These are phyloP conservation scores for Nadsonia commutata DNA, from an alignment of 1,139 yeast genomes.

Conservation along the genomic window DNA sequence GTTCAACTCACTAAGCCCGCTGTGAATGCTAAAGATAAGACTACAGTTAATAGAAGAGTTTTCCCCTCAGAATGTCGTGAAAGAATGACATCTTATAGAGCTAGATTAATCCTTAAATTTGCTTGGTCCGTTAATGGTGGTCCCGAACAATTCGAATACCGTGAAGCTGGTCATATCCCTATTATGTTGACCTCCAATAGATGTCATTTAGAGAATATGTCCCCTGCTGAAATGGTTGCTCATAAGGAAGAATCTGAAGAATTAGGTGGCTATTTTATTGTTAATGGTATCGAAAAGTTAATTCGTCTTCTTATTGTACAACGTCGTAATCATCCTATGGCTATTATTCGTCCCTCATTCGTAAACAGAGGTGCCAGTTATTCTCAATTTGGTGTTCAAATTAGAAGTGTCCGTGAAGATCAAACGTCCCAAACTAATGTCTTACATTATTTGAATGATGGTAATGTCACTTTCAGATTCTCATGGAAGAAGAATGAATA, in stretches of 20 bases:
- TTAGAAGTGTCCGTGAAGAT: constrained; percentile 88
- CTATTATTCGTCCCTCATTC: constrained; percentile 87
- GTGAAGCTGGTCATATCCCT: constrained; percentile 90
- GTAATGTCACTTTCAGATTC: constrained; percentile 90
- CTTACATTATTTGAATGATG: constrained; percentile 86
- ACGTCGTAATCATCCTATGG: constrained; percentile 96
- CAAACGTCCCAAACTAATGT: constrained; percentile 97
- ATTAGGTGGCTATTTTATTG: constrained; percentile 89
- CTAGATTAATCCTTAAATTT: constrained; percentile 57
- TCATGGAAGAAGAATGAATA: constrained; percentile 96
- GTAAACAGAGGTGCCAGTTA: constrained; percentile 88
- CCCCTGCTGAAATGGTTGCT: constrained; percentile 68
- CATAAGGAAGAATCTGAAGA: constrained; percentile 89
- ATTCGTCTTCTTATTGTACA: constrained; percentile 96
- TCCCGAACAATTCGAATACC: constrained; percentile 52
- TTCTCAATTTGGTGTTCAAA: constrained; percentile 83
- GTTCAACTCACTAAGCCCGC: constrained; percentile 80
- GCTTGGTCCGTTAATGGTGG: constrained; percentile 82
- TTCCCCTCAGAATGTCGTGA: constrained; percentile 81
- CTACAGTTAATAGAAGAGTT: constrained; percentile 67
- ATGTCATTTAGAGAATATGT: constrained; percentile 73
- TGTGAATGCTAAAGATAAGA: constrained; percentile 58
- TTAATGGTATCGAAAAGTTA: constrained; percentile 92
- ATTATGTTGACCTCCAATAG: constrained; percentile 80
- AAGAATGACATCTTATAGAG: constrained; percentile 38